phyloP scores from a whole-genome alignment of 169 alveolate genomes.

The Cystoisospora suis region DNA sequence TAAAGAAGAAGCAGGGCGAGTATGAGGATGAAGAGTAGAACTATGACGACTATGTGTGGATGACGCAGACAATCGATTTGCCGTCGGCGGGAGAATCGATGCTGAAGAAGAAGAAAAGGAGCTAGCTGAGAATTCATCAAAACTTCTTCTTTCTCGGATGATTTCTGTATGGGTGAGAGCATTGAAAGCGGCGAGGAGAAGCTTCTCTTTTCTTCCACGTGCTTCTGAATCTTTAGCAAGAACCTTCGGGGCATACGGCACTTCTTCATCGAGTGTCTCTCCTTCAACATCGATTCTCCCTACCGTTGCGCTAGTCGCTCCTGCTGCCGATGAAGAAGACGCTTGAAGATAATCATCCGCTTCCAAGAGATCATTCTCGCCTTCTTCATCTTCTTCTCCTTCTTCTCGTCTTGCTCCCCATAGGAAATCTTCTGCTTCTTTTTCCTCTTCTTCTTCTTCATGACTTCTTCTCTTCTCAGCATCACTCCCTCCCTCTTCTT shows the following conservation, averaged over 20 bases:
- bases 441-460: not conserved
- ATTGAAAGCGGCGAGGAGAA: constrained; percentile 50
- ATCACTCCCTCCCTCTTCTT: not conserved
- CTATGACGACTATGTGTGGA: no score
- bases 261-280: constrained; percentile 35
- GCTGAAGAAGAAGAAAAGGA: no score
- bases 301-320: constrained; percentile 37
- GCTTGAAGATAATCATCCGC: constrained; percentile 36
- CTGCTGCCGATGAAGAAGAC: not conserved
- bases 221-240: constrained; percentile 53
- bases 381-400: constrained; percentile 6
- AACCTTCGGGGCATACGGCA: constrained; percentile 35
- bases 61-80: no score
- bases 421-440: constrained; percentile 43
- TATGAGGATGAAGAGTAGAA: no score
- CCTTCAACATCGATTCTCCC: constrained; percentile 42
- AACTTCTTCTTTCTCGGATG: no score
- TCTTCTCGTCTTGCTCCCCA: constrained; percentile 33
- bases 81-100: no score
- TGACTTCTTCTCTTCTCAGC: not conserved
- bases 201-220: constrained; percentile 47
- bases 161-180: constrained; percentile 48
- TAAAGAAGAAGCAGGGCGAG: no score
- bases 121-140: no score
- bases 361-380: constrained; percentile 30